Base-by-base conservation (phyloP, 2,329 filamentous ascomycete genomes). In the Xylariaceae sp. region DNA sequence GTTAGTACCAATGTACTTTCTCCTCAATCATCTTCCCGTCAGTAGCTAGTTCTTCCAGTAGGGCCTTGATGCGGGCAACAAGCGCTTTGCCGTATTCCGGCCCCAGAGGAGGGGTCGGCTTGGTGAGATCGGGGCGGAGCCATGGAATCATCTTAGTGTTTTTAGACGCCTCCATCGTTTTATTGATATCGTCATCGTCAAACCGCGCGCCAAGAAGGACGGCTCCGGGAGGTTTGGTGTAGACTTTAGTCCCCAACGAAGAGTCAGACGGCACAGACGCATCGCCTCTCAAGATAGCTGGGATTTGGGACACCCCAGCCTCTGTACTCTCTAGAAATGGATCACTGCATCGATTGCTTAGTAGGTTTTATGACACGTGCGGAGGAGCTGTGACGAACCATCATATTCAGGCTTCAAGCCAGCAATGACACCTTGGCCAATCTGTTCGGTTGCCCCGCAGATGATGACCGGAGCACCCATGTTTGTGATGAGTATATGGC, bases 321-420 rank as follows among this genome's bases (percentile, higher is more conserved):
- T n/a, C n/a, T n/a, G n/a, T n/a, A n/a, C n/a, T n/a, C n/a, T n/a
- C n/a, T n/a, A n/a, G n/a, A n/a, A n/a, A n/a, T n/a, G n/a, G n/a
- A n/a, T n/a, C n/a, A n/a, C n/a, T n/a, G n/a, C n/a, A n/a, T n/a
- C n/a, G n/a, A n/a, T n/a, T n/a, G n/a, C n/a, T n/a, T n/a, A n/a
- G n/a, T n/a, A n/a, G n/a, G n/a, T n/a, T n/a, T n/a, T n/a, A n/a
- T n/a, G n/a, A n/a, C n/a, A n/a, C n/a, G n/a, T n/a, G n/a, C n/a
- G n/a, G n/a, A n/a, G n/a, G n/a, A n/a, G n/a, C n/a, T n/a, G n/a
- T n/a, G n/a, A 49, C 47, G 12, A n/a, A 58, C 57, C 55, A 22
- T 58, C 55, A 22, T 50, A 56, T 43, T 59, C 53, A 12, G 56
- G 57, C 36, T 58, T 54, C 5, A 59, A 52, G 21, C n/a, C 25